Evolutionary conservation across 2,329 filamentous ascomycete species (phyloP).

Genomic region (Stachybotrys elegans): DNA sequence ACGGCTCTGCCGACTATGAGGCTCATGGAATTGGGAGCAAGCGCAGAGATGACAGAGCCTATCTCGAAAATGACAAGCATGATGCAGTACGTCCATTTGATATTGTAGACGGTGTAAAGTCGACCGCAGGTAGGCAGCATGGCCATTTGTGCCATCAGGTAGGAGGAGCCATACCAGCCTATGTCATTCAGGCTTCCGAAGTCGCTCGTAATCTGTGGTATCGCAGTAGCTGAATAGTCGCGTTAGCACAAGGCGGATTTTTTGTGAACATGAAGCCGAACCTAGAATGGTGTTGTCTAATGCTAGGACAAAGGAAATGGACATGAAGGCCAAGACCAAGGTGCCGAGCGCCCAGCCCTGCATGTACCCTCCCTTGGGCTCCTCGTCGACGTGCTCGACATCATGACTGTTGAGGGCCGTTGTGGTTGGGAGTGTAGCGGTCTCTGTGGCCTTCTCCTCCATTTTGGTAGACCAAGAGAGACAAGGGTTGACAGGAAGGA

Average conservation of each 20-base stretch:
- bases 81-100: constrained; percentile 20
- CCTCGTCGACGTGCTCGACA: neutral
- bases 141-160: constrained; percentile 31
- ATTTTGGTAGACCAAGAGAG: no score
- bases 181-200: constrained; percentile 21
- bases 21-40: constrained; percentile 30
- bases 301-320: constrained; percentile 4
- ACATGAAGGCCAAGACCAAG: neutral
- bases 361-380: neutral
- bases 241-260: constrained; percentile 10
- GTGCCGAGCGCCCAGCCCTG: neutral
- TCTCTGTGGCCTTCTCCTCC: no score
- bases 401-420: no score
- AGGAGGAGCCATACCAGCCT: constrained; percentile 27
- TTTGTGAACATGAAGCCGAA: constrained; percentile 8
- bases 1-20: constrained; percentile 49
- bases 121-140: constrained; percentile 32
- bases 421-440: no score
- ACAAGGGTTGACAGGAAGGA: no score
- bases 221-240: constrained; percentile 28
- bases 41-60: constrained; percentile 25
- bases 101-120: constrained; percentile 35
- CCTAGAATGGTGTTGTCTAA: constrained; percentile 18
- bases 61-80: constrained; percentile 21
- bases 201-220: constrained; percentile 26